phyloP scores from a whole-genome alignment of 148 eudicot species.

The Dysphania ambrosioides region DNA sequence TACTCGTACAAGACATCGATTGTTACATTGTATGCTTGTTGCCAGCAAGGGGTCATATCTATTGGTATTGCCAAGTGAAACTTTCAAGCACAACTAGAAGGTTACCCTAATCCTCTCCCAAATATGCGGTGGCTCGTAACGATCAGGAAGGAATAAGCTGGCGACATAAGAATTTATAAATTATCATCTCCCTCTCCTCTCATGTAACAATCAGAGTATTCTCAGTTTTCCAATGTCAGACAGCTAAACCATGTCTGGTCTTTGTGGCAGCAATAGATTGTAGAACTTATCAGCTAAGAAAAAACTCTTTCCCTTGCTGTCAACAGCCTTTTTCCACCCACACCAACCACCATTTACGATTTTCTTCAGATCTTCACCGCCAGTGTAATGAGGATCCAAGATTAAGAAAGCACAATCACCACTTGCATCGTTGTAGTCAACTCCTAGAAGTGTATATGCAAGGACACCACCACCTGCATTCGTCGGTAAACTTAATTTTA shows the following conservation, averaged over 20 bases:
- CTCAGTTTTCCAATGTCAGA: neutral
- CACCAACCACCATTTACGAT: slow-evolving; percentile 94
- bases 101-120: neutral
- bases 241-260: slow-evolving; percentile 76
- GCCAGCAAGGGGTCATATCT: too few species aligned
- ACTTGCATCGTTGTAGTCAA: slow-evolving; percentile 72
- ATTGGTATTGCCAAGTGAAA: neutral
- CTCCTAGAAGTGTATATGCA: slow-evolving; percentile 96
- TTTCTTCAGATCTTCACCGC: slow-evolving; percentile 80
- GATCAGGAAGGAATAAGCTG: neutral
- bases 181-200: neutral
- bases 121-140: neutral
- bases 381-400: slow-evolving; percentile 94
- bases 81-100: neutral
- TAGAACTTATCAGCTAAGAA: slow-evolving; percentile 86
- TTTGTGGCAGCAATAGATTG: slow-evolving; percentile 89
- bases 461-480: slow-evolving; percentile 95
- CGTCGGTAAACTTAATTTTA: neutral
- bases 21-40: too few species aligned
- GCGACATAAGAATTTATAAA: neutral
- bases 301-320: slow-evolving; percentile 89
- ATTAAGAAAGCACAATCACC: slow-evolving; percentile 97
- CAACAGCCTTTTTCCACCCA: slow-evolving; percentile 93
- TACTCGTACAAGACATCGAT: too few species aligned
- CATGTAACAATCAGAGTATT: neutral